Evolutionary conservation across 1,139 yeast genomes (phyloP), one percentile per base, ranked within the genome.

Genomic region (Sugiyamaella paludigena): DNA sequence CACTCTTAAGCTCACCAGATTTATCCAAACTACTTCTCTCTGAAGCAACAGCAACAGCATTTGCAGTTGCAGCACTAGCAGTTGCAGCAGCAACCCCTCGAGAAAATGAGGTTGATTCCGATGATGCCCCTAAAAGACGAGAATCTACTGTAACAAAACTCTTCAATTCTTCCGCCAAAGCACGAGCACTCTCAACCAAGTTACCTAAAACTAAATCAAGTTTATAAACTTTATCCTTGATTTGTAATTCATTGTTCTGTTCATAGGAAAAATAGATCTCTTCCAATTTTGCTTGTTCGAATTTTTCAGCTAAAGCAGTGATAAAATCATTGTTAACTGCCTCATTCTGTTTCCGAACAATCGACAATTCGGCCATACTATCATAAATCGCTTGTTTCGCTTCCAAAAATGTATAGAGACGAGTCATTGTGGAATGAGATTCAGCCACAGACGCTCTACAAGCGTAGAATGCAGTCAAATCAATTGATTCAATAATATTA

Each of bases 321-420:
- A 60, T 53, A 39, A 58, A 54, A 12, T 50, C 57, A 1, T 91
- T 87, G 59, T 86, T 71, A 0, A 95, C 84, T 15, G 86, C 70
- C 4, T 82, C 76, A 59, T 38, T 46, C 37, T 55, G 51, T 28
- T 45, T 49, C 29, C 46, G 42, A 9, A 46, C 47, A 26, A 87
- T 76, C 27, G 84, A 79, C 12, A 87, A 72, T 28, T 77, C 77
- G 7, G 82, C 72, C 36, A 84, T 72, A 5, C 77, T 68, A 56
- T 85, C 83, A 64, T 88, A 92, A 38, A 87, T 67, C 16, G 79
- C 75, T 62, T 88, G 96, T 60, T 88, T 89, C 43, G 78, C 72
- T 54, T 84, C 85, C 62, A 84, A 79, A 63, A 87, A 87, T 47
- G 87, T 95, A 33, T 83, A 74, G 9, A 88, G 76, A 15, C 84